Evolutionary conservation across 441 rosid genomes (phyloP).

Genomic region (Gossypium davidsonii): DNA sequence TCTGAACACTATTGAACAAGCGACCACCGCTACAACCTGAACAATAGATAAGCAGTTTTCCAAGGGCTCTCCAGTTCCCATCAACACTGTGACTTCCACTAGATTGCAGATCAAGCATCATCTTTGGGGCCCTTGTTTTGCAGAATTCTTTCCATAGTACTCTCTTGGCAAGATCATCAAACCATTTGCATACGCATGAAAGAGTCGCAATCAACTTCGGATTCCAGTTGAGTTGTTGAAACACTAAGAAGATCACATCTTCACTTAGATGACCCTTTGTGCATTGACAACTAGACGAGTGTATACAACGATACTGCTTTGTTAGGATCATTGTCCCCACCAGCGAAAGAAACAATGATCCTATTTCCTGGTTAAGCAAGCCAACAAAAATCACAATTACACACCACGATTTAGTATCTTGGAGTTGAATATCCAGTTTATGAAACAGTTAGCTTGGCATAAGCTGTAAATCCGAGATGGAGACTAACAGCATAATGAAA

Average conservation of each 20-base stretch:
- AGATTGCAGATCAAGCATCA: slow-evolving; percentile 87
- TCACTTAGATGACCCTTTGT: slow-evolving; percentile 88
- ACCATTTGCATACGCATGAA: slow-evolving; percentile 88
- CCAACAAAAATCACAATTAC: not conserved
- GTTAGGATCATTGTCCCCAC: slow-evolving; percentile 56
- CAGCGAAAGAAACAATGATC: slow-evolving; percentile 14
- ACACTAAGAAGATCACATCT: slow-evolving; percentile 71
- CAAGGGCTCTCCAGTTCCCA: slow-evolving; percentile 98
- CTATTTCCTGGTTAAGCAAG: slow-evolving; percentile 7
- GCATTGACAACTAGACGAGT: slow-evolving; percentile 88
- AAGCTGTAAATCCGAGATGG: not conserved
- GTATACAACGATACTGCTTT: slow-evolving; percentile 89
- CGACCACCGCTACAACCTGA: slow-evolving; percentile 67
- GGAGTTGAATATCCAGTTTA: slow-evolving; percentile 13
- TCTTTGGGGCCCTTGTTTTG: slow-evolving; percentile 81
- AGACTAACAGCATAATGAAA: not conserved
- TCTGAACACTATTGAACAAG: slow-evolving; percentile 64
- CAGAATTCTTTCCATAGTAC: slow-evolving; percentile 93
- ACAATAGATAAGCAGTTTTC: slow-evolving; percentile 83
- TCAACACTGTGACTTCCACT: slow-evolving; percentile 89
- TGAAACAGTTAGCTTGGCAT: slow-evolving; percentile 2
- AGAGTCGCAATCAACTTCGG: slow-evolving; percentile 77
- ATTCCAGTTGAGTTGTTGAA: slow-evolving; percentile 87
- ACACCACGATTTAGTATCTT: not conserved
- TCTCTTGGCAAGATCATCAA: slow-evolving; percentile 87